Evolutionary conservation across 2,329 filamentous ascomycete genomes (phyloP).

Genomic region (Mariannaea elegans): DNA sequence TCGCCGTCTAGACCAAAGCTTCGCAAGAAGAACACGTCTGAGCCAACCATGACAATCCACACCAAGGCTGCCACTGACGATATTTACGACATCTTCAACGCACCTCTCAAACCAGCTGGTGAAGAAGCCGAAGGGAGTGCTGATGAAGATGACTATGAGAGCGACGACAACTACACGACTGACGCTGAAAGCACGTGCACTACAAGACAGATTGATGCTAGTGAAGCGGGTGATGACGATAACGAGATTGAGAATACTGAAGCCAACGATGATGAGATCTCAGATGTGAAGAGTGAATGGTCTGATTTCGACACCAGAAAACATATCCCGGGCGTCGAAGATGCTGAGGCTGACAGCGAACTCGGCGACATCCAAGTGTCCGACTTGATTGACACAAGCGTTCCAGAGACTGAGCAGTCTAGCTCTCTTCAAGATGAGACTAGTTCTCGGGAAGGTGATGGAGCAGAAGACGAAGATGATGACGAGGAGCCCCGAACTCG

Average conservation of each 20-base stretch:
- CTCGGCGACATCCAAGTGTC: constrained; percentile 48
- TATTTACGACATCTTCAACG: constrained; percentile 97
- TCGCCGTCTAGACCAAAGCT: constrained; percentile 88
- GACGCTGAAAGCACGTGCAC: constrained; percentile 85
- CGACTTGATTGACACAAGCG: constrained; percentile 50
- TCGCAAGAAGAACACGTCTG: constrained; percentile 75
- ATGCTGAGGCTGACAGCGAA: constrained; percentile 46
- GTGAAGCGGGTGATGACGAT: constrained; percentile 57
- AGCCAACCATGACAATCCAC: constrained; percentile 98
- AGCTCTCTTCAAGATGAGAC: constrained; percentile 22
- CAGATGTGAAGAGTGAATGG: constrained; percentile 78
- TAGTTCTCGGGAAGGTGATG: constrained; percentile 27
- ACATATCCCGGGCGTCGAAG: constrained; percentile 66
- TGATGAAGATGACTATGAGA: constrained; percentile 75
- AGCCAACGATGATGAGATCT: constrained; percentile 56
- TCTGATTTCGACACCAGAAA: constrained; percentile 84
- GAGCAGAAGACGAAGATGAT: constrained; percentile 48
- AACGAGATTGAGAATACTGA: constrained; percentile 59
- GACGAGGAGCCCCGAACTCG: constrained; percentile 60
- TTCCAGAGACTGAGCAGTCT: constrained; percentile 34
- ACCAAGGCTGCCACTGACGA: constrained; percentile 96
- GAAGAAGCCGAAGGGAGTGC: constrained; percentile 54
- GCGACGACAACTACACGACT: constrained; percentile 81
- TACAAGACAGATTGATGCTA: constrained; percentile 69
- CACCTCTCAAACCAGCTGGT: constrained; percentile 60